These are phyloP conservation scores for Heimioporus sp. DNA, from an alignment of 768 basidiomycete genomes.

Conservation along the genomic window DNA sequence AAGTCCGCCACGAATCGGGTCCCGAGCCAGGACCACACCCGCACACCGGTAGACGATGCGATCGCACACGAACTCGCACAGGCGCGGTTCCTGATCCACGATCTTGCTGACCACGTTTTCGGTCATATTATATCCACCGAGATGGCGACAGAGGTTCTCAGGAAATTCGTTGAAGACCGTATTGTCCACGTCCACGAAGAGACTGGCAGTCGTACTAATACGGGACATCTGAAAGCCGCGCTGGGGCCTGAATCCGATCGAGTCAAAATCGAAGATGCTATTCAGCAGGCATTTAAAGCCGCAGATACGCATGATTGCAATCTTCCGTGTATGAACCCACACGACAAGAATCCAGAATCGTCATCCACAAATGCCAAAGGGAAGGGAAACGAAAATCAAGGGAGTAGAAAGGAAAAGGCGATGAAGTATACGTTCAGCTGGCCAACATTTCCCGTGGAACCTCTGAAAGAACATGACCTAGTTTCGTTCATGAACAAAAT, in stretches of 20 bases:
- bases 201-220: background rate
- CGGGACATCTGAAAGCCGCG: no score
- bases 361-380: background rate
- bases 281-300: background rate
- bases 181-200: background rate
- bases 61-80: slow-evolving; percentile 7
- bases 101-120: slow-evolving; percentile 16
- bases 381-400: background rate
- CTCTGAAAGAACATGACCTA: background rate
- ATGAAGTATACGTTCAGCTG: background rate
- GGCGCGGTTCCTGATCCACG: slow-evolving; percentile 5
- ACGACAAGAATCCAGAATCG: background rate
- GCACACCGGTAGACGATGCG: background rate
- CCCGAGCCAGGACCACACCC: background rate
- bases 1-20: background rate
- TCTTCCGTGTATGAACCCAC: no score
- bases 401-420: background rate
- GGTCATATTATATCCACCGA: slow-evolving; percentile 3
- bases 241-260: background rate
- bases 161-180: background rate
- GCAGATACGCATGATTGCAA: background rate
- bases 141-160: slow-evolving; percentile 1
- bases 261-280: background rate
- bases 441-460: background rate
- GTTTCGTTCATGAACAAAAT: slow-evolving; percentile 1